These are phyloP conservation scores for Auriscalpium microsporum DNA, from an alignment of 768 basidiomycete species.

Conservation along the genomic window DNA sequence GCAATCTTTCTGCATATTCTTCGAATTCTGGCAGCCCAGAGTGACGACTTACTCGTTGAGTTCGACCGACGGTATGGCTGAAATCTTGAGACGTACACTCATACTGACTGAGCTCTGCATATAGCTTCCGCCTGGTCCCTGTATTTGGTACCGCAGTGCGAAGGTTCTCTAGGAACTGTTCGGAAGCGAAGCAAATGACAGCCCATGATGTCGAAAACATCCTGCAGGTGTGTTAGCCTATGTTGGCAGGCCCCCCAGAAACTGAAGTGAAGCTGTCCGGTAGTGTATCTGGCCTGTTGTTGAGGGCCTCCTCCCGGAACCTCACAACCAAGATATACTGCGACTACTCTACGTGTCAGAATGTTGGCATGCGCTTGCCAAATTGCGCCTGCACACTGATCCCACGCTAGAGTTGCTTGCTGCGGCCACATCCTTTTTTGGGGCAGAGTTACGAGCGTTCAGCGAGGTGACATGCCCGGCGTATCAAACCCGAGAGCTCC, in stretches of 20 bases:
- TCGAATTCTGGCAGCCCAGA: background rate
- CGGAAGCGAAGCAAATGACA: constrained; percentile 4
- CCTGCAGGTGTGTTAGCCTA: constrained; percentile 12
- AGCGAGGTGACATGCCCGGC: constrained; percentile 16
- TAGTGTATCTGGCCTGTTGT: constrained; percentile 30
- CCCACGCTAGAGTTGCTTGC: constrained; percentile 17
- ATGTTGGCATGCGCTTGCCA: constrained; percentile 29
- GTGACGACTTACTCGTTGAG: background rate
- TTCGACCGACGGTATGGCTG: background rate
- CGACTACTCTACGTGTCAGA: constrained; percentile 19
- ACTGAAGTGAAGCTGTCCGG: background rate
- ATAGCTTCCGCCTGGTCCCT: constrained; percentile 1
- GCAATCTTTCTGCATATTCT: background rate
- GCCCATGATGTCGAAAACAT: constrained; percentile 8
- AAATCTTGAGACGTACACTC: too few species aligned
- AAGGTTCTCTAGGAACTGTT: background rate
- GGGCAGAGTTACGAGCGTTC: constrained; percentile 20
- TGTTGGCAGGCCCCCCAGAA: too few species aligned
- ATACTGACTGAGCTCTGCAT: background rate
- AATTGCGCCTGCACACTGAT: constrained; percentile 27
- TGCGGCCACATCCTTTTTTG: constrained; percentile 10
- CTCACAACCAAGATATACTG: constrained; percentile 17
- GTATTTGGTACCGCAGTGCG: constrained; percentile 1
- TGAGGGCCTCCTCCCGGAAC: constrained; percentile 22
- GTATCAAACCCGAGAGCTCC: constrained; percentile 13